These are phyloP conservation scores for Yarrowia osloensis DNA, from an alignment of 805 yeast genomes.

Conservation along the genomic window DNA sequence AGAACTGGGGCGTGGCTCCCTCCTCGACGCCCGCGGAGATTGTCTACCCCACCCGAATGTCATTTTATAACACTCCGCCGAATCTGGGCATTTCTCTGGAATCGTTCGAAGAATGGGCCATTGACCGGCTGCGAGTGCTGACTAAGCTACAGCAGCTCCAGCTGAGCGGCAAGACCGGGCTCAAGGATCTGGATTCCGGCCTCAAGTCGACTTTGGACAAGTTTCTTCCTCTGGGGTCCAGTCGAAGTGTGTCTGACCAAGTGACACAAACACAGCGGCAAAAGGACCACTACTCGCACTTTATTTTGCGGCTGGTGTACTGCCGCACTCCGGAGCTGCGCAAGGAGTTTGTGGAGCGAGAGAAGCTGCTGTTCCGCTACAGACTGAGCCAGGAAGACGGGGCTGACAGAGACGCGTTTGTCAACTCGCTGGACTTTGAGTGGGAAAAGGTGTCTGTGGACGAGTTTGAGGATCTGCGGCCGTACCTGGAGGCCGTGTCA, in stretches of 20 bases:
- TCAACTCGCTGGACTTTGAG: conserved; percentile 63
- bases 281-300: conserved; percentile 93
- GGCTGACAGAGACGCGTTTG: conserved; percentile 69
- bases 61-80: conserved; percentile 79
- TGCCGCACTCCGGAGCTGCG: conserved; percentile 81
- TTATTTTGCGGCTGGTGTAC: conserved; percentile 81
- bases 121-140: conserved; percentile 80
- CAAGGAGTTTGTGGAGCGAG: conserved; percentile 74
- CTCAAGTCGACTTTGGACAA: conserved; percentile 63
- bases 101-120: conserved; percentile 94
- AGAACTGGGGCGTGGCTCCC: conserved; percentile 38
- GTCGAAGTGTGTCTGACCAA: conserved; percentile 33
- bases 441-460: conserved; percentile 67
- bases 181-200: conserved; percentile 67
- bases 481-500: conserved; percentile 56
- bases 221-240: conserved; percentile 60
- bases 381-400: conserved; percentile 66
- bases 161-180: conserved; percentile 72
- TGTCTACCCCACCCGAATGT: conserved; percentile 59
- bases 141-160: conserved; percentile 6
- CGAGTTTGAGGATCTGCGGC: conserved; percentile 59
- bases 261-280: conserved; percentile 57
- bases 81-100: conserved; percentile 83
- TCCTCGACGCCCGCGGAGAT: conserved; percentile 37
- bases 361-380: conserved; percentile 68